These are phyloP conservation scores for Jamesozyma jinghongensis DNA, from an alignment of 805 yeast species.

Conservation along the genomic window DNA sequence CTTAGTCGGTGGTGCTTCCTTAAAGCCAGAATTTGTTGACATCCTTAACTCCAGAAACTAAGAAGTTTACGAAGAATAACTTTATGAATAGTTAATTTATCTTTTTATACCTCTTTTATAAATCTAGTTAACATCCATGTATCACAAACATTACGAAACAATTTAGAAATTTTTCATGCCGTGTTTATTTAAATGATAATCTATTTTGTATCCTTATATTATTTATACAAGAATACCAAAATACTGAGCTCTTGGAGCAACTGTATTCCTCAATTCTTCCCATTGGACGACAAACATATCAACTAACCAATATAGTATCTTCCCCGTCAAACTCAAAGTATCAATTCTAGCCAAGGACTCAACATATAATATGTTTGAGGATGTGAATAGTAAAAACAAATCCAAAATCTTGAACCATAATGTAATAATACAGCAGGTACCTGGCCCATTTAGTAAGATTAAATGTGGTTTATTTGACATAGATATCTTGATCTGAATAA, in stretches of 20 bases:
- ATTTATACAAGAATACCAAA: slow-evolving; percentile 63
- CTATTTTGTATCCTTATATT: no score
- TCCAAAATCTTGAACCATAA: slow-evolving; percentile 24
- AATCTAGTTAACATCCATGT: background rate
- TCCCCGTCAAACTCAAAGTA: slow-evolving; percentile 68
- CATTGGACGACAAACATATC: slow-evolving; percentile 87
- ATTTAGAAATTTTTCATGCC: background rate
- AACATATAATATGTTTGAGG: slow-evolving; percentile 67
- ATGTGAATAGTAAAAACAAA: slow-evolving; percentile 10
- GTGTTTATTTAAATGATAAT: background rate
- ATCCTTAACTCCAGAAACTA: slow-evolving; percentile 87
- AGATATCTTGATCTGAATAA: slow-evolving; percentile 12
- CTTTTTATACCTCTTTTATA: background rate
- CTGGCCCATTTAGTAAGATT: slow-evolving; percentile 33
- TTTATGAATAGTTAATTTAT: background rate
- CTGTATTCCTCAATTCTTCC: slow-evolving; percentile 44
- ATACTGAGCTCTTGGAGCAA: slow-evolving; percentile 58
- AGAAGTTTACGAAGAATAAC: slow-evolving; percentile 3
- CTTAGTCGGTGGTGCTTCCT: slow-evolving; percentile 98
- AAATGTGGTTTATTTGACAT: slow-evolving; percentile 20
- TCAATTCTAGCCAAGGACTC: slow-evolving; percentile 17
- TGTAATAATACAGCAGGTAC: slow-evolving; percentile 29
- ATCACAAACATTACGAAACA: background rate
- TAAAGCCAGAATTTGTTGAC: slow-evolving; percentile 95
- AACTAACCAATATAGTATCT: slow-evolving; percentile 55